Evolutionary conservation across 345 rosid species (phyloP), one percentile per base, ranked within the genome.

Genomic region (Arabis alpina): DNA sequence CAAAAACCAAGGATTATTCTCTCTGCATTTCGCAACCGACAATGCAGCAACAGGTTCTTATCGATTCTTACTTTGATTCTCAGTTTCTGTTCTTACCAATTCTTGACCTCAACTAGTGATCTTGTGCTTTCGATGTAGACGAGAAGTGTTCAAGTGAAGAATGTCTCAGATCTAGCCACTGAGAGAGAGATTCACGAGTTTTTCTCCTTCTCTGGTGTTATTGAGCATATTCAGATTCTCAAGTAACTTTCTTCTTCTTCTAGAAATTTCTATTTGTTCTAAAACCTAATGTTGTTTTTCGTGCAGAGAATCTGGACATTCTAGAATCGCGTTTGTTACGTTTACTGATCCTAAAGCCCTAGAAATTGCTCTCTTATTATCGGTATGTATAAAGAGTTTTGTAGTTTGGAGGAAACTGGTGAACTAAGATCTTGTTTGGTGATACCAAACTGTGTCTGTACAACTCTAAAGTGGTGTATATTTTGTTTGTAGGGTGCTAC

Each of bases 141-240:
- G 48, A 89, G 97, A 80, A 89, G 93, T 34, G 96, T 94, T 36
- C 82, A 84, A 77, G 99, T 94, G 53, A 79, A 78, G 81, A 78
- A 84, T 48, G 61, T 94, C 10, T 94, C 99, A 79, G 99, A 94
- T 94, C 97, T 94, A 80, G 96, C 95, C 0, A 89, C 80, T 13
- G 95, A 89, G 85, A 84, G 96, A n/a, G 99, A 94, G 88, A 85
- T 91, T 88, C 90, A 86, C 67, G 99, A 94, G 87, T 94, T 94
- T 78, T 94, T 94, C 87, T 94, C 99, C 42, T 91, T 89, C 75
- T 86, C 99, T 36, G 99, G 99, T 24, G 95, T 85, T 68, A 87
- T 94, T 59, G 92, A 94, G 24, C 88, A 74, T 72, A 78, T 91
- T 66, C 75, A 84, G 76, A 81, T 91, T 70, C 79, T 11, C 7